Base-by-base conservation (phyloP, 2,329 filamentous ascomycete species). In the Aureobasidium sp. region DNA sequence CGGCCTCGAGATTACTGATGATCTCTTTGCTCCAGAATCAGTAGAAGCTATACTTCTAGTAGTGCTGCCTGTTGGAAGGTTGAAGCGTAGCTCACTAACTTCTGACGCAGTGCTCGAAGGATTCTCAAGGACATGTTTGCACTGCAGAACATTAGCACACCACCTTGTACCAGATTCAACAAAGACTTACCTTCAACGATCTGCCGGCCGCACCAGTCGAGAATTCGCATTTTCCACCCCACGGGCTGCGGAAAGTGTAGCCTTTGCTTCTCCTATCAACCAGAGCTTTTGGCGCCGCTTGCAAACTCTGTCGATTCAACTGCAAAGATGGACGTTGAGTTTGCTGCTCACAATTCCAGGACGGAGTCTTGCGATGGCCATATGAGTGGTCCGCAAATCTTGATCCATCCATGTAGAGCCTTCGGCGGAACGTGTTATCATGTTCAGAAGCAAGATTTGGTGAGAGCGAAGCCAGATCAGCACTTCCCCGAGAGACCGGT, bases 81-180 rank as follows among this genome's bases (percentile, higher is more conserved):
- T 96, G 79, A 96, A 97, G 20, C 92, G 86, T 63, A 97, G 78
- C 74, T 97, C 93, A 73, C 90, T 95, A 29, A 96, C 84, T 1
- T 81, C 77, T 68, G 79, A 69, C 64, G 78, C 44, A 8, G 63
- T 62, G 52, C 31, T 69, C 70, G 60, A 79, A 77, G 31, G 83
- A 80, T 45, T 51, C 22, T 63, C 62, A 1, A 91, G 78, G n/a
- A 83, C 77, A 72, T 95, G 90, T 62, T 85, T 86, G 74, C 89
- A 92, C 72, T 76, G 29, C 25, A 41, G 2, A 36, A n/a, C 8
- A 4, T 57, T 71, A 62, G 59, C 22, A 12, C 45, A 61, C 37
- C 39, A 52, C 14, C 12, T 14, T 15, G 6, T 8, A 27, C 12
- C 20, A 68, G 57, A 37, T 41, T n/a, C 27, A 41, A 29, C 5